A percentile compares a stretch with the other conserved stretches of the same genome.
Conservation (phyloP, 2,329 filamentous ascomycete species). For the Colletotrichum sp. region DNA sequence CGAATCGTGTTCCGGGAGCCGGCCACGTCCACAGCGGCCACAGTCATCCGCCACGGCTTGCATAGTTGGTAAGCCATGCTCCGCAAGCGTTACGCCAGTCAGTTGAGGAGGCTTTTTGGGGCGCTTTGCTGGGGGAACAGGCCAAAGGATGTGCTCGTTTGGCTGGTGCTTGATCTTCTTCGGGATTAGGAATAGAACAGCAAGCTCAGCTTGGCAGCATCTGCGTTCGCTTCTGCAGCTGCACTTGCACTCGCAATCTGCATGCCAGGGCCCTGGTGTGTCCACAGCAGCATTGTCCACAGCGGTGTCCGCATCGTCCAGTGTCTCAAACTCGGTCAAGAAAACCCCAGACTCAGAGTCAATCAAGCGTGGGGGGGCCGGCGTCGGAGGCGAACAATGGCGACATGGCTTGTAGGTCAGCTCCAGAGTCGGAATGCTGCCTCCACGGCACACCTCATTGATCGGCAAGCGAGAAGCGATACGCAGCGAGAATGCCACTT, state of each 20-base stretch:
- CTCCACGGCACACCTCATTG: constrained; percentile 12
- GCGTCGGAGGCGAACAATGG: not conserved
- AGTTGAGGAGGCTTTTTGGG: constrained; percentile 7
- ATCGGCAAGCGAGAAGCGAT: constrained; percentile 1
- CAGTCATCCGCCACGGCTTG: not conserved
- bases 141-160: not conserved
- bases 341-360: not conserved
- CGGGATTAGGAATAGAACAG: not conserved
- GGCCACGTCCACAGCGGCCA: not conserved
- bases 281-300: not conserved
- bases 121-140: not conserved
- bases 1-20: not conserved
- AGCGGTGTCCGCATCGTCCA: not conserved
- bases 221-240: not conserved
- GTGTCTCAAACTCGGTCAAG: constrained; percentile 7
- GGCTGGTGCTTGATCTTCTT: not conserved
- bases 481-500: not conserved
- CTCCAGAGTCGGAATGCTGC: not conserved
- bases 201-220: not conserved
- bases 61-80: not conserved
- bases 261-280: not conserved
- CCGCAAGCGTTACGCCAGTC: constrained; percentile 17
- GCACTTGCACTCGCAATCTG: not conserved
- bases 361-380: not conserved
- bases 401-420: not conserved